Base-by-base conservation (phyloP, 2,329 filamentous ascomycete species). In the Trichoderma arundinaceum region DNA sequence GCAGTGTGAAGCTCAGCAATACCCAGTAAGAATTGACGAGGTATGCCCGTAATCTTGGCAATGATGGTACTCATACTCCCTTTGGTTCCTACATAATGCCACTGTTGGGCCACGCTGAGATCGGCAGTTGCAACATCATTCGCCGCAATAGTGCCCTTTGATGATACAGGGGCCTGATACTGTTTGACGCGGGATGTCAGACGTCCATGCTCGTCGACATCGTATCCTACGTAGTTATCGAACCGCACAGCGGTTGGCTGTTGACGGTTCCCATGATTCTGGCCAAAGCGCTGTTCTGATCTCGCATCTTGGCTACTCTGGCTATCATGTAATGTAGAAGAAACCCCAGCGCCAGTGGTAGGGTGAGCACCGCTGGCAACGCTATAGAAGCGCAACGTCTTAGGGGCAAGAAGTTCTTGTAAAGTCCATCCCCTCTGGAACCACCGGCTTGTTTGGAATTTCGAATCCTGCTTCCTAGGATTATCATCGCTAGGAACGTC, bases 11-110 rank as follows among this genome's bases (percentile, higher is more conserved):
- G 41, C 1, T 53, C 22, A 2, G 54, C 22, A 4, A 46, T 17
- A 1, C 70, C 68, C 1, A 69, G 35, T 2, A 71, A 43, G 15
- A 57, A 69, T 3, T 33, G 46, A 32, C 44, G 61, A 2, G 68
- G 67, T 32, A 79, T 76, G 0, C 72, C 69, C 4, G 77, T 78
- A 41, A 75, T 70, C 8, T 65, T 59, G 4, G 70, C 68, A 12
- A 79, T 66, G 52, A 63, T 12, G 69, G 70, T 15, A 41, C 66
- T 59, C 28, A 70, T 57, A 10, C 32, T 33, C 6, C 22, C 17
- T 60, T 66, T 66, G 0, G 58, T 64, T 4, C 68, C 71, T 0
- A 70, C 17, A 1, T 2, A 7, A 3, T 13, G 33, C 72, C 71
- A 73, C 8, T 54, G 15, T 53, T 22, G n/a, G 28, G 56, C 56